A percentile compares a stretch with the other conserved stretches of the same genome.
Conservation (phyloP, 441 rosid genomes). For the Jatropha podagrica region DNA sequence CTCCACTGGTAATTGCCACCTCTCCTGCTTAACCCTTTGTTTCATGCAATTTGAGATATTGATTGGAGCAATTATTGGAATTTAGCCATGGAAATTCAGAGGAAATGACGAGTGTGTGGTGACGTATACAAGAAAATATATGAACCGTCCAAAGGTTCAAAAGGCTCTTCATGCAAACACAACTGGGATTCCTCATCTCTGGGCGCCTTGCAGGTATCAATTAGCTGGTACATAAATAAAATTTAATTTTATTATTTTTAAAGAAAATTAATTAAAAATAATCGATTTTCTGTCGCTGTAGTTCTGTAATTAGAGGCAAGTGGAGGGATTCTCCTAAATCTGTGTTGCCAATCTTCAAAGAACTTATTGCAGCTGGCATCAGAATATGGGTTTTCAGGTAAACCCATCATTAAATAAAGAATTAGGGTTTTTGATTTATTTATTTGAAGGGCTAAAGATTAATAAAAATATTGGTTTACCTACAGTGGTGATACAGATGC, state of each 20-base stretch:
- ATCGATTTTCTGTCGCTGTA: slow-evolving; percentile 23
- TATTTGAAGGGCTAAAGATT: background rate
- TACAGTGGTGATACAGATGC: slow-evolving; percentile 83
- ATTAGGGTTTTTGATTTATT: background rate
- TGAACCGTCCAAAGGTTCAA: slow-evolving; percentile 64
- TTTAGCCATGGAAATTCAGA: slow-evolving; percentile 68
- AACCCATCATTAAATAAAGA: background rate
- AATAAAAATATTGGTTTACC: background rate
- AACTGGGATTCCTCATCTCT: slow-evolving; percentile 53
- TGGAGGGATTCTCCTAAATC: slow-evolving; percentile 74
- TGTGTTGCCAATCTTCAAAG: slow-evolving; percentile 62
- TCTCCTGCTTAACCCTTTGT: too few relatives aligned
- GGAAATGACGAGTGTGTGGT: slow-evolving; percentile 75
- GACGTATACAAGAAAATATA: slow-evolving; percentile 58
- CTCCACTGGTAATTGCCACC: slow-evolving; percentile 35
- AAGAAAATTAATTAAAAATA: background rate
- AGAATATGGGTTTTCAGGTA: slow-evolving; percentile 90
- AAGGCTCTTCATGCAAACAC: slow-evolving; percentile 72
- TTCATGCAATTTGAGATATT: too few relatives aligned
- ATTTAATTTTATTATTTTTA: background rate
- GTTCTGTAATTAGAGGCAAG: slow-evolving; percentile 54
- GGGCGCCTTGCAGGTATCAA: slow-evolving; percentile 80
- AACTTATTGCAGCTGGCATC: slow-evolving; percentile 58
- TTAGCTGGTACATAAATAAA: background rate
- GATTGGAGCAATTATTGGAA: background rate